phyloP scores from a whole-genome alignment of 495 filamentous ascomycete species.

The Beverwykella pulmonaria region DNA sequence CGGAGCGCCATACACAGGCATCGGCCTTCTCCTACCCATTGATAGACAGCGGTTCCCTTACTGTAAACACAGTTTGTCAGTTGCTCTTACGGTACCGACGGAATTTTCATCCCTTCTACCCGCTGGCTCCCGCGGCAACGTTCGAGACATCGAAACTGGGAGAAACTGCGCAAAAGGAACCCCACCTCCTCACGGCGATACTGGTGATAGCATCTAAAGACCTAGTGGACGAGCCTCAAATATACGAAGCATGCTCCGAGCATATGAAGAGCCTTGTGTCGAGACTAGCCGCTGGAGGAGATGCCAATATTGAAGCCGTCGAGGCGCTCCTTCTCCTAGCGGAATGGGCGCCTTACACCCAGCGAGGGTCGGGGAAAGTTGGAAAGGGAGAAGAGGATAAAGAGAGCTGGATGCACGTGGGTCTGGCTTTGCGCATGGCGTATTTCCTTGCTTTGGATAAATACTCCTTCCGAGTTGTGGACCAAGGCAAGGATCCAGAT shows the following conservation, averaged over 20 bases:
- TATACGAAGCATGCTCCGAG: constrained; percentile 63
- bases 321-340: constrained; percentile 64
- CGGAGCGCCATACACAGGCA: constrained; percentile 16
- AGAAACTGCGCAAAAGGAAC: constrained; percentile 55
- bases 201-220: constrained; percentile 66
- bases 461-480: constrained; percentile 57
- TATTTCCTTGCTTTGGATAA: constrained; percentile 65
- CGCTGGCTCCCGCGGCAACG: constrained; percentile 58
- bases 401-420: constrained; percentile 70
- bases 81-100: constrained; percentile 57
- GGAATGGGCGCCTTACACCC: constrained; percentile 64
- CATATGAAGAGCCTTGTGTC: constrained; percentile 67
- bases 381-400: constrained; percentile 68
- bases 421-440: constrained; percentile 63
- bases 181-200: constrained; percentile 63
- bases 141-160: constrained; percentile 55
- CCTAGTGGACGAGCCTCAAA: constrained; percentile 56
- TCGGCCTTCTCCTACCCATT: constrained; percentile 52
- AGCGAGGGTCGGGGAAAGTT: constrained; percentile 54
- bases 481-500: constrained; percentile 51
- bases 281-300: constrained; percentile 60
- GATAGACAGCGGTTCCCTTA: constrained; percentile 54
- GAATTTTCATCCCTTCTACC: constrained; percentile 65
- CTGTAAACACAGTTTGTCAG: constrained; percentile 53
- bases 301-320: constrained; percentile 65